Conservation (phyloP, 768 basidiomycete species). For the Suillus luteus region DNA sequence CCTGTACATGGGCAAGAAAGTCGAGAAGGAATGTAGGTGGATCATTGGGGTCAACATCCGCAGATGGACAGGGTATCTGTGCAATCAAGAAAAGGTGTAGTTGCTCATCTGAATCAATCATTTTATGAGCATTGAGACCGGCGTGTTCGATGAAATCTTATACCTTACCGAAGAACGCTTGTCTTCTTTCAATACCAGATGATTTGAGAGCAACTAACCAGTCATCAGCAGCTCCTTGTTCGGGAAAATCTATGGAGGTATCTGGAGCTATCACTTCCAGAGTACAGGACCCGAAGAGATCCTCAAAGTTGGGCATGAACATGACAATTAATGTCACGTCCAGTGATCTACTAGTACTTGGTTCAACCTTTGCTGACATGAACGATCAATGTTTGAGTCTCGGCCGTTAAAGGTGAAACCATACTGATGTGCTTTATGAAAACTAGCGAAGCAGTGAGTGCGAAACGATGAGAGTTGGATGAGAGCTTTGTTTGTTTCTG, state of each 20-base stretch:
- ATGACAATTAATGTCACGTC: constrained; percentile 15
- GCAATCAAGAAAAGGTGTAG: constrained; percentile 50
- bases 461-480: background rate
- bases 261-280: constrained; percentile 69
- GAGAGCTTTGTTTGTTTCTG: constrained; percentile 1
- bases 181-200: constrained; percentile 51
- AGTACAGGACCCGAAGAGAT: constrained; percentile 58
- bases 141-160: constrained; percentile 17
- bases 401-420: background rate
- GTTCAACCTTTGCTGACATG: background rate
- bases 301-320: constrained; percentile 53
- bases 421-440: background rate
- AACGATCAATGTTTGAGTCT: background rate
- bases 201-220: constrained; percentile 56
- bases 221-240: constrained; percentile 44
- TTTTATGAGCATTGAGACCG: constrained; percentile 20
- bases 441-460: background rate
- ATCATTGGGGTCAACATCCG: constrained; percentile 40
- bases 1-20: constrained; percentile 69
- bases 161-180: constrained; percentile 75
- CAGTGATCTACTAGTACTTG: background rate
- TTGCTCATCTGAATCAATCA: constrained; percentile 50
- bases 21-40: constrained; percentile 43
- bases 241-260: constrained; percentile 62
- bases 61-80: constrained; percentile 30